Evolutionary conservation across 1,284 basidiomycete genomes (phyloP), one percentile per base, ranked within the genome.

Genomic region (Apiotrichum gracile): DNA sequence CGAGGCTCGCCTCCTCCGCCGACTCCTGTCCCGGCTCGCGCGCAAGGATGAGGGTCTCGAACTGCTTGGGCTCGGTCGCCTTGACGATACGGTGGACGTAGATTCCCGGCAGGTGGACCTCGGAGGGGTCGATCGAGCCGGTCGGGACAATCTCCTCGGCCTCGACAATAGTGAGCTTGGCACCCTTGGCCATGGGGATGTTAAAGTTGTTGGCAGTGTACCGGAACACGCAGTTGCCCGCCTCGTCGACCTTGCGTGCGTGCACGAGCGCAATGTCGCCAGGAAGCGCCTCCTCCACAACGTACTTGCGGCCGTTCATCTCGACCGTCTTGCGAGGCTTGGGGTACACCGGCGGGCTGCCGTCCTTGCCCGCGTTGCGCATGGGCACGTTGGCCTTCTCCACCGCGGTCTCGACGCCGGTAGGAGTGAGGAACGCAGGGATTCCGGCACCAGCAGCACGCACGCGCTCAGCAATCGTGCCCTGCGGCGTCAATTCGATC

Each of bases 351-450:
- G 51, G 53, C 17, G 51, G 59, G 58, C 45, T 40, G 38, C 55
- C 53, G 45, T 58, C 56, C 29, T 45, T 26, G 90, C 82, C 8
- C 87, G 85, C n/a, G 89, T 92, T 50, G 27, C 84, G 80, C 60
- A 85, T 80, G 21, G 88, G 86, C 61, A 91, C 88, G 9, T 83
- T 54, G 80, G 77, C 73, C 16, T 57, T 51, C 48, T 90, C 86
- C 2, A 89, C 82, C 3, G 87, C 86, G 16, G 88, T 91, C 17
- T 81, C 83, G 19, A 85, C 86, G 25, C 91, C 92, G 1, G 92
- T 94, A 1, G 91, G 91, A 1, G 91, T 97, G 76, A 81, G 97
- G 79, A 97, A 94, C 8, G 88, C 92, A 5, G 92, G 92, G 58
- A 94, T 91, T 50, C 92, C 92, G 19, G 90, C 88, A 4, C 88